Evolutionary conservation across 192 early-diverging fungal genomes (phyloP), one percentile per base, ranked within the genome.

Genomic region (Linnemannia elongata): DNA sequence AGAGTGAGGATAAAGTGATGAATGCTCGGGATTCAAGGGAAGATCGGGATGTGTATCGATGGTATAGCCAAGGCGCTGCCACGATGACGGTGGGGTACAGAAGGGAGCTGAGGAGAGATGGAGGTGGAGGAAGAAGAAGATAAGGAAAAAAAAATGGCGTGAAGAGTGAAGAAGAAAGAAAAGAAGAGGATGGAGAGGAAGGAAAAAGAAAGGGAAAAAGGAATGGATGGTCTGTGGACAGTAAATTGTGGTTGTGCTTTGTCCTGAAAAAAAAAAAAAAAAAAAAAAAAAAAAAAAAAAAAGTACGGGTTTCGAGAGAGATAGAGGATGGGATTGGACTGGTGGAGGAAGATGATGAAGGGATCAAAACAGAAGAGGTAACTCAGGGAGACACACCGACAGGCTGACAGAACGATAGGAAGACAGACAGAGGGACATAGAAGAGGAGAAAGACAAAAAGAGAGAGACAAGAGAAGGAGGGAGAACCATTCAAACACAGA

Each of bases 401-500:
- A n/a, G 39, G 6, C 36, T 69, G 71, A 38, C 33, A 27, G 63
- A 68, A 10, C 69, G 42, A 78, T 15, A 20, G 44, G 74, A 22
- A 35, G 78, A 45, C 41, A 80, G 47, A 18, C 15, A 68, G 80
- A 30, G 44, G 15, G 49, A 70, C 18, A 75, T n/a, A 69, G 24
- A n/a, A n/a, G n/a, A n/a, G 35, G 72, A 76, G 30, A 66, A 24
- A 71, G 45, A 74, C n/a, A 38, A 6, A 81, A 20, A 44, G 8
- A 39, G 42, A 52, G 13, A 66, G 60, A 27, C 12, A 33, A 60
- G 8, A 13, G 60, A 60, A 5, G 38, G 36, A 57, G 52, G 38
- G 69, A 72, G 60, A 66, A 27, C 27, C 60, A 66, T 66, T 80
- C 72, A 74, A 74, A 74, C 75, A 42, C 63, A 41, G 72, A 63